Percentiles rank a stretch among this genome's conserved stretches.
Conservation (phyloP, 177 flowering plant genomes). For the Telopea speciosissima region DNA sequence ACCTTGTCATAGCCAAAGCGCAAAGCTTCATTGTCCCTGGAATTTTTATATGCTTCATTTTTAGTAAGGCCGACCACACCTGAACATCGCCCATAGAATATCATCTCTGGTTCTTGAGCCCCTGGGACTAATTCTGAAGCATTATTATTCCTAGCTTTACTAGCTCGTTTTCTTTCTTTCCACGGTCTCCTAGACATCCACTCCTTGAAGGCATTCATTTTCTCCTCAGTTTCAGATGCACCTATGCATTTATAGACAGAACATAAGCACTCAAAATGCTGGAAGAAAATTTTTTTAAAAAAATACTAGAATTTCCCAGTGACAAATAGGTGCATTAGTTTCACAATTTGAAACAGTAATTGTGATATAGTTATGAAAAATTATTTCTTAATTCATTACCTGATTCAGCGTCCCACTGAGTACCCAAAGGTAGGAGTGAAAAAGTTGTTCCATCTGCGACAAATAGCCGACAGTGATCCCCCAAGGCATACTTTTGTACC, state of each 20-base stretch:
- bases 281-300: neutral
- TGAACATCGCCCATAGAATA: conserved; percentile 77
- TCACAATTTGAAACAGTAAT: neutral
- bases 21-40: conserved; percentile 24
- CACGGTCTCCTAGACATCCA: conserved; percentile 75
- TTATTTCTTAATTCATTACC: conserved; percentile 24
- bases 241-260: conserved; percentile 34
- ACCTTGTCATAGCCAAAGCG: conserved; percentile 85
- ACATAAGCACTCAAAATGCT: conserved; percentile 14
- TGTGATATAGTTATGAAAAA: neutral
- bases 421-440: conserved; percentile 49
- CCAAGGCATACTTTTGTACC: conserved; percentile 76
- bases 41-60: conserved; percentile 34
- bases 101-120: conserved; percentile 58
- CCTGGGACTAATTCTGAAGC: conserved; percentile 15
- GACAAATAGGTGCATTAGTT: conserved; percentile 2
- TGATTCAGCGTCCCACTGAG: conserved; percentile 24
- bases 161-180: conserved; percentile 72
- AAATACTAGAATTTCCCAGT: neutral
- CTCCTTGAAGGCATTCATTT: conserved; percentile 42
- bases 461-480: conserved; percentile 76
- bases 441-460: conserved; percentile 92
- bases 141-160: conserved; percentile 31
- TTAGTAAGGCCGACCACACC: conserved; percentile 75
- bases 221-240: conserved; percentile 30